These are phyloP conservation scores for Auxenochlorella pyrenoidosa DNA, from an alignment of 139 green algal species.

Conservation along the genomic window DNA sequence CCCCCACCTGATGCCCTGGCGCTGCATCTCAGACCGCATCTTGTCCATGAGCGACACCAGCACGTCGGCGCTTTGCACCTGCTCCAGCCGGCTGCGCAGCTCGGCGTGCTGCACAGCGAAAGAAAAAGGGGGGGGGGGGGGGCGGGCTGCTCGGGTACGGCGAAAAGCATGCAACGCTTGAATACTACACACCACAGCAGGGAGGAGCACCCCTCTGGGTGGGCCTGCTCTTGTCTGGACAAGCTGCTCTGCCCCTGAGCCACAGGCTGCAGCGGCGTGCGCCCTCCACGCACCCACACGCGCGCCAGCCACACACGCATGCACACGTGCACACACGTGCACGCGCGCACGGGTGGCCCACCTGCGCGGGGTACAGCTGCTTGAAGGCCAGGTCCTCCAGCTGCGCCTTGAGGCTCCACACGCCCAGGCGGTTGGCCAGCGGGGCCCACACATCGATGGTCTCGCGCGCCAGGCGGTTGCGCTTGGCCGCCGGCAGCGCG, in stretches of 20 bases:
- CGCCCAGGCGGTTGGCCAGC: conserved; percentile 91
- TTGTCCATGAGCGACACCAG: conserved; percentile 36
- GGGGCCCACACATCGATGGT: conserved; percentile 85
- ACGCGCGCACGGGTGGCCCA: too few relatives aligned
- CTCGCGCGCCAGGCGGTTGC: conserved; percentile 61
- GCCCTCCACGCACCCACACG: too few relatives aligned
- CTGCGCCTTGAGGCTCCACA: conserved; percentile 90
- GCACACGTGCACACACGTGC: too few relatives aligned
- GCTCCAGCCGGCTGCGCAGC: conserved; percentile 28
- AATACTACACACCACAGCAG: too few relatives aligned
- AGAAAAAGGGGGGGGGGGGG: not conserved
- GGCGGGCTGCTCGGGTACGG: not conserved
- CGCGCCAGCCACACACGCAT: too few relatives aligned
- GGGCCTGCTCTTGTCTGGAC: too few relatives aligned
- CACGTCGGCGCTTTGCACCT: conserved; percentile 29
- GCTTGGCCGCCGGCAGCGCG: conserved; percentile 57
- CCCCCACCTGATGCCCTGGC: conserved; percentile 26
- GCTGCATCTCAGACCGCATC: conserved; percentile 54
- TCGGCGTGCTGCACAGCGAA: conserved; percentile 20
- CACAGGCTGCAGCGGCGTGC: too few relatives aligned
- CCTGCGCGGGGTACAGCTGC: conserved; percentile 63
- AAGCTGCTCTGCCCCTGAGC: too few relatives aligned
- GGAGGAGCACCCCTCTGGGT: too few relatives aligned
- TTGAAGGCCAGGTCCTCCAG: conserved; percentile 93
- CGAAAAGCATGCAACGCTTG: not conserved